phyloP scores from a whole-genome alignment of 306 rosid species.

The Medicago arabica region DNA sequence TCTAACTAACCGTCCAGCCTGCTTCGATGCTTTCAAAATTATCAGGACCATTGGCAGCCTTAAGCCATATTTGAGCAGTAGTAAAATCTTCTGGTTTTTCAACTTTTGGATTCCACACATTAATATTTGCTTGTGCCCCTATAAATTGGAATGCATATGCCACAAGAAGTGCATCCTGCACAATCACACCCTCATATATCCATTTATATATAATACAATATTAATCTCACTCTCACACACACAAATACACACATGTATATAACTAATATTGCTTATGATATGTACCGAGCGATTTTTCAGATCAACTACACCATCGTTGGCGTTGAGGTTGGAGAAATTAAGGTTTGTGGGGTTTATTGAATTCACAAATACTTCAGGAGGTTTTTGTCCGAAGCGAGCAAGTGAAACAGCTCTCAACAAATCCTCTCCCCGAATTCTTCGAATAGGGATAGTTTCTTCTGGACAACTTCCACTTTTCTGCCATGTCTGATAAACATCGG shows the following conservation, averaged over 20 bases:
- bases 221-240: background rate
- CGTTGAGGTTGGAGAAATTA: background rate
- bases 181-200: background rate
- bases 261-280: background rate
- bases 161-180: conserved; percentile 53
- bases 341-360: background rate
- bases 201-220: background rate
- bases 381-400: conserved; percentile 53
- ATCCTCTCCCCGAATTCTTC: conserved; percentile 56
- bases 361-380: background rate
- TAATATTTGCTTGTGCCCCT: conserved; percentile 66
- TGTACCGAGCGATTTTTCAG: conserved; percentile 54
- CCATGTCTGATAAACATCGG: conserved; percentile 55
- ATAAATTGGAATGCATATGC: conserved; percentile 56
- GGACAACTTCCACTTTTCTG: conserved; percentile 76
- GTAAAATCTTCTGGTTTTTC: conserved; percentile 56
- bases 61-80: conserved; percentile 68
- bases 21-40: conserved; percentile 68
- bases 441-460: conserved; percentile 63
- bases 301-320: background rate
- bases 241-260: background rate
- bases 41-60: conserved; percentile 38
- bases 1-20: conserved; percentile 49
- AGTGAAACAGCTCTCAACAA: conserved; percentile 51
- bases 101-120: conserved; percentile 66